Percentiles rank a stretch among this genome's conserved stretches.
Conservation (phyloP, 495 filamentous ascomycete genomes). For the Aspergillus steynii region DNA sequence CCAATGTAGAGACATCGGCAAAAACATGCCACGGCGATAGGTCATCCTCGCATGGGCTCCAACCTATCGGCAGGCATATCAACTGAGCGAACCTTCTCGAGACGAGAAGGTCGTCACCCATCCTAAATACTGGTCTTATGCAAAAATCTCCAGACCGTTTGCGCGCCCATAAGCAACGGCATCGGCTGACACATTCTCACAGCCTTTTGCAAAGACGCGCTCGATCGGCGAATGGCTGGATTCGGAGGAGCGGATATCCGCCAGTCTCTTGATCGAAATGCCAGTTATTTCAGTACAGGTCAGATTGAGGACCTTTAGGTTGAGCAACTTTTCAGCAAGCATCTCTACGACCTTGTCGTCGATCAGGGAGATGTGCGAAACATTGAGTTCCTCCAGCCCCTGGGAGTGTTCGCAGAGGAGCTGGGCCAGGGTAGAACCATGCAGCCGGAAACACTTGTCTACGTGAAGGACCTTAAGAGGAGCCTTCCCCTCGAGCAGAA, state of each 20-base stretch:
- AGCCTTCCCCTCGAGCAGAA: slow-evolving; percentile 24
- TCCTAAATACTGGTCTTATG: neutral
- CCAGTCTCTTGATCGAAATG: slow-evolving; percentile 29
- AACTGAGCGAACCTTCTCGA: too few species aligned
- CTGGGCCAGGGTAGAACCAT: neutral
- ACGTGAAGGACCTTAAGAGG: slow-evolving; percentile 32
- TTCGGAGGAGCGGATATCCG: slow-evolving; percentile 21
- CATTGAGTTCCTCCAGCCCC: slow-evolving; percentile 31
- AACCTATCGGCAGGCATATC: neutral
- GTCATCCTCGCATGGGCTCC: neutral
- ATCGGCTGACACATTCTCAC: slow-evolving; percentile 38
- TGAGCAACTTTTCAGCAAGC: slow-evolving; percentile 20
- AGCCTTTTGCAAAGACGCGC: slow-evolving; percentile 28
- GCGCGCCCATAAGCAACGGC: slow-evolving; percentile 39
- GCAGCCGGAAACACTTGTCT: slow-evolving; percentile 28
- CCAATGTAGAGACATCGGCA: neutral
- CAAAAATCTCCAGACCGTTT: slow-evolving; percentile 30
- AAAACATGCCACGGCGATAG: neutral
- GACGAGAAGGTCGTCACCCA: neutral
- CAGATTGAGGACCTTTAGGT: slow-evolving; percentile 35
- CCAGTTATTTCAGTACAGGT: slow-evolving; percentile 41
- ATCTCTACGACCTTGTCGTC: slow-evolving; percentile 21
- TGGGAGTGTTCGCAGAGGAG: slow-evolving; percentile 16
- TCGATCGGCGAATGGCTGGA: slow-evolving; percentile 21
- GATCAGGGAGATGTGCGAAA: slow-evolving; percentile 25